These are phyloP conservation scores for Lachnellula hyalina DNA, from an alignment of 2,329 filamentous ascomycete species.

Conservation along the genomic window DNA sequence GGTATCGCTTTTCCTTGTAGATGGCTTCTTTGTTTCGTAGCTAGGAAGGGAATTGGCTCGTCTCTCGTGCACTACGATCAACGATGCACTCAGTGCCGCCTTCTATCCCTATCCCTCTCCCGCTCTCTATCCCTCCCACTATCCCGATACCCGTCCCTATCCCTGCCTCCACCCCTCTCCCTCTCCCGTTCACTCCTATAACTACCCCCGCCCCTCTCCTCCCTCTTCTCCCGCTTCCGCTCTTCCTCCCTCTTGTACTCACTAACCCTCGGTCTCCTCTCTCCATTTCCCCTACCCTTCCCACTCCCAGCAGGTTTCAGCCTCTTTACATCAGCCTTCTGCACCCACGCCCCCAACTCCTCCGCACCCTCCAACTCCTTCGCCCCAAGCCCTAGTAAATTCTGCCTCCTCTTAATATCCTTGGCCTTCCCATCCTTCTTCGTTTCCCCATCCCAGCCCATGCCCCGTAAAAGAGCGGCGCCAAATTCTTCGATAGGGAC, in stretches of 20 bases:
- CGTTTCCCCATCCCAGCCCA: conserved; percentile 82
- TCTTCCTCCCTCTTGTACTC: conserved; percentile 28
- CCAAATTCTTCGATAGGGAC: conserved; percentile 95
- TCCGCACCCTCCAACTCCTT: conserved; percentile 69
- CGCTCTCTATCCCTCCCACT: conserved; percentile 14
- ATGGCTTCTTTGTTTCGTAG: background rate
- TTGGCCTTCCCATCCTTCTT: conserved; percentile 54
- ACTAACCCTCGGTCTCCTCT: conserved; percentile 34
- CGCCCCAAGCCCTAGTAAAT: conserved; percentile 81
- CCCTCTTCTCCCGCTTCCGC: conserved; percentile 24
- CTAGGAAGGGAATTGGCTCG: background rate
- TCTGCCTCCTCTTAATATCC: conserved; percentile 65
- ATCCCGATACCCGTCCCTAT: conserved; percentile 4
- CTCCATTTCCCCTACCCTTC: conserved; percentile 40
- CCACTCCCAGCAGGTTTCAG: conserved; percentile 34
- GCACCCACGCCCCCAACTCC: conserved; percentile 77
- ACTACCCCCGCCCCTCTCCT: conserved; percentile 18
- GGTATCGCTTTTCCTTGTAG: no score
- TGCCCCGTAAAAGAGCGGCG: conserved; percentile 79
- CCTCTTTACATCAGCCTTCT: conserved; percentile 53
- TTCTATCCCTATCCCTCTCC: conserved; percentile 12
- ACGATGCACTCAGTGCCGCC: background rate
- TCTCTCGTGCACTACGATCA: conserved; percentile 1
- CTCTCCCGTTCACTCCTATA: conserved; percentile 34
- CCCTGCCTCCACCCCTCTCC: conserved; percentile 26